Evolutionary conservation across 805 yeast genomes (phyloP).

Genomic region (Ogataea populi-albae): DNA sequence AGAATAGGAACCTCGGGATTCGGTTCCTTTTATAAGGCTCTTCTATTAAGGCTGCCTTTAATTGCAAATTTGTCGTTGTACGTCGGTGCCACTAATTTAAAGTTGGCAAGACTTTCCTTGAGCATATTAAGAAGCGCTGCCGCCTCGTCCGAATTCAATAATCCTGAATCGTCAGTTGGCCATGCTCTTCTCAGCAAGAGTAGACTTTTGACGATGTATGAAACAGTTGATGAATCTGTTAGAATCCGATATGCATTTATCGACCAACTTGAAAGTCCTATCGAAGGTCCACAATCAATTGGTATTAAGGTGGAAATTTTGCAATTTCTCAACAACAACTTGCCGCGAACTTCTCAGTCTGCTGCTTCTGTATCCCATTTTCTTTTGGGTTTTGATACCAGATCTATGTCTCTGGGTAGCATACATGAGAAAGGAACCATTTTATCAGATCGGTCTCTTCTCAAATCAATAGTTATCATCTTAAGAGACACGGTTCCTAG

Average conservation of each 20-base stretch:
- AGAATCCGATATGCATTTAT: conserved; percentile 72
- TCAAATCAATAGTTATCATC: conserved; percentile 50
- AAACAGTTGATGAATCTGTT: conserved; percentile 73
- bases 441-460: conserved; percentile 50
- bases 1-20: conserved; percentile 57
- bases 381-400: conserved; percentile 66
- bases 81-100: conserved; percentile 53
- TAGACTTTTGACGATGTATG: conserved; percentile 65
- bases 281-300: conserved; percentile 38
- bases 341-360: conserved; percentile 35
- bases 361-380: conserved; percentile 65
- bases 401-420: conserved; percentile 47
- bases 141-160: conserved; percentile 39
- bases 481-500: conserved; percentile 46
- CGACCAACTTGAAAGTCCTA: conserved; percentile 54
- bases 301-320: conserved; percentile 56
- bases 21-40: conserved; percentile 65
- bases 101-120: conserved; percentile 53
- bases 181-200: conserved; percentile 43
- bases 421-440: conserved; percentile 48
- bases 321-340: conserved; percentile 51
- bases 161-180: conserved; percentile 17
- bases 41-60: conserved; percentile 66
- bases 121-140: conserved; percentile 52
- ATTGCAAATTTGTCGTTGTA: conserved; percentile 75